Percentiles rank a stretch among this genome's conserved stretches.
Evolutionary conservation across 129 eudicot genomes (phyloP).

Genomic region (Pittosporum tobira): DNA sequence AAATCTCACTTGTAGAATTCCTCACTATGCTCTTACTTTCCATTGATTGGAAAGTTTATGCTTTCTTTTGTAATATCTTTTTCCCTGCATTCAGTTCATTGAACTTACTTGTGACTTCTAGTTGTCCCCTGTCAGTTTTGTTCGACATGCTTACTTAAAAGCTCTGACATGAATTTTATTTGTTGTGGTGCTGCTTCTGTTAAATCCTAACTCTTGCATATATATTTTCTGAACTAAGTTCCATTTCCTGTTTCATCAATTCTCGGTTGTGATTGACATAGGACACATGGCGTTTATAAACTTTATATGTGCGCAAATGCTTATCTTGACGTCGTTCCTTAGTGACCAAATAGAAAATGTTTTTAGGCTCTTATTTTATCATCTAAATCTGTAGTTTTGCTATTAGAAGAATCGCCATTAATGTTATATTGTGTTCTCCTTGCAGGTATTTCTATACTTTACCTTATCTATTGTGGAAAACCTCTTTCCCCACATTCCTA

Average conservation of each 20-base stretch:
- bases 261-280: too few species aligned
- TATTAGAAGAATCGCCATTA: constrained; percentile 2
- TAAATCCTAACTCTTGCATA: too few species aligned
- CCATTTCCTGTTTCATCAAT: too few species aligned
- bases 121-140: too few species aligned
- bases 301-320: background rate
- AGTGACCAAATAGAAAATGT: background rate
- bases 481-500: constrained; percentile 57
- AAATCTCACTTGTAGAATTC: too few species aligned
- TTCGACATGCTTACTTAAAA: background rate
- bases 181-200: too few species aligned
- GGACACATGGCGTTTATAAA: background rate
- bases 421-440: background rate
- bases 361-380: background rate
- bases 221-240: too few species aligned
- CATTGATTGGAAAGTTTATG: too few species aligned
- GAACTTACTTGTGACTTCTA: too few species aligned
- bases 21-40: too few species aligned
- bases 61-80: too few species aligned
- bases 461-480: constrained; percentile 86
- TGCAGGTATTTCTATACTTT: constrained; percentile 86
- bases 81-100: too few species aligned
- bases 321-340: background rate
- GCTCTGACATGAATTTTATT: background rate
- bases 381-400: background rate